These are phyloP conservation scores for Sclerotinia subarctica DNA, from an alignment of 2,329 filamentous ascomycete genomes.

Conservation along the genomic window DNA sequence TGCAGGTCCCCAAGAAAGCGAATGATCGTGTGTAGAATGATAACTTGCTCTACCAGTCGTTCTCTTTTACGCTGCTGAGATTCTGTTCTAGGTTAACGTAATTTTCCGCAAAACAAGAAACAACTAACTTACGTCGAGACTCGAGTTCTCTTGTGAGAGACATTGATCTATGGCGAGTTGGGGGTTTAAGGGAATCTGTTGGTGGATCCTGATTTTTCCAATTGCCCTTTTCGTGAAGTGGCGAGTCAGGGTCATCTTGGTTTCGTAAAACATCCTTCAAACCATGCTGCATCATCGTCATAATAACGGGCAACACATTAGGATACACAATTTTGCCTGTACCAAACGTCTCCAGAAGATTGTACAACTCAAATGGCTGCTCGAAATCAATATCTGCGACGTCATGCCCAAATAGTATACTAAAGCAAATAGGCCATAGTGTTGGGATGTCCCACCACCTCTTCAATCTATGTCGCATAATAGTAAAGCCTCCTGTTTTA, in stretches of 20 bases:
- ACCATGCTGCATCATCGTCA: slow-evolving; percentile 82
- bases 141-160: slow-evolving; percentile 60
- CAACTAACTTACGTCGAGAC: slow-evolving; percentile 47
- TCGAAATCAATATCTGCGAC: slow-evolving; percentile 72
- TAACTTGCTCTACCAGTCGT: slow-evolving; percentile 54
- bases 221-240: slow-evolving; percentile 37
- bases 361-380: slow-evolving; percentile 69
- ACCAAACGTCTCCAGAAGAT: slow-evolving; percentile 70
- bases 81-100: slow-evolving; percentile 35
- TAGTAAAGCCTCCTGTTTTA: slow-evolving; percentile 83
- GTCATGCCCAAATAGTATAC: slow-evolving; percentile 82
- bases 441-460: slow-evolving; percentile 84
- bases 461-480: slow-evolving; percentile 78
- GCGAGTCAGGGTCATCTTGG: slow-evolving; percentile 58
- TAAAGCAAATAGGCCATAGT: slow-evolving; percentile 85
- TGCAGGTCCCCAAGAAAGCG: slow-evolving; percentile 79
- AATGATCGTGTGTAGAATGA: slow-evolving; percentile 71
- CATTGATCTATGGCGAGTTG: slow-evolving; percentile 53
- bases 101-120: not conserved
- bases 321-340: slow-evolving; percentile 67
- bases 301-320: slow-evolving; percentile 76
- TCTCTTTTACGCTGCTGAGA: slow-evolving; percentile 46
- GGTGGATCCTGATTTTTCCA: slow-evolving; percentile 30
- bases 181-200: slow-evolving; percentile 20
- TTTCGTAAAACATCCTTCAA: slow-evolving; percentile 66